Evolutionary conservation across 2,329 filamentous ascomycete genomes (phyloP), one percentile per base, ranked within the genome.

Genomic region (Tolypocladium tundrense): DNA sequence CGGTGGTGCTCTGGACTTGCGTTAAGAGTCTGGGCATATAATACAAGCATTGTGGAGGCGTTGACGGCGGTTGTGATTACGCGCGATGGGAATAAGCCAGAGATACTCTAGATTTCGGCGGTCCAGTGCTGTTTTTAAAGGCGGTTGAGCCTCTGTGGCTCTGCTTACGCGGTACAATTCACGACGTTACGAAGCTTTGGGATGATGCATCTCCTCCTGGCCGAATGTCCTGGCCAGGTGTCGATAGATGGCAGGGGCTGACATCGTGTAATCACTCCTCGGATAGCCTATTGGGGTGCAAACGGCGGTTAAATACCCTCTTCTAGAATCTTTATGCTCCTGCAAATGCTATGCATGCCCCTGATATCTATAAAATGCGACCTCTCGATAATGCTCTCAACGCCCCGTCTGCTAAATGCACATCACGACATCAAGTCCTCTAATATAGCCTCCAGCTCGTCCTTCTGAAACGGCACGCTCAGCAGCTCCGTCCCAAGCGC

Each of bases 1-100:
- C 94, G 4, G 85, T 99, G 58, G 86, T 96, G 55, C 75, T 99
- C 60, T 99, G 94, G 94, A 82, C 92, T 60, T 86, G 96, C 66
- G 91, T 96, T 43, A 88, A 93, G 73, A 90, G 90, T 24, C 72
- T 93, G 60, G 81, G 81, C 57, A 68, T 87, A 62, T 87, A 74
- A 63, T 58, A 27, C 24, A 14, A 58, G 62, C 40, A 53, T 54
- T 57, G 24, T 14, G 10, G 21, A 16, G 48, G 27, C 39, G 48
- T 51, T 16, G 39, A 39, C 33, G 19, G 31, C 4, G 27, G 37
- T 27, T 52, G 19, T 37, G 19, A 52, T 52, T 13, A 52, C 31
- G 48, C 14, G 19, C 11, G 8, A 21, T 52, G 31, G 31, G 48
- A 13, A 52, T 37, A 52, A 13, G 37, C 16, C 14, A 50, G 31